A percentile compares a stretch with the other conserved stretches of the same genome.
These are phyloP conservation scores for Actinomucor elegans DNA, from an alignment of 371 early-diverging fungal species.

Conservation along the genomic window DNA sequence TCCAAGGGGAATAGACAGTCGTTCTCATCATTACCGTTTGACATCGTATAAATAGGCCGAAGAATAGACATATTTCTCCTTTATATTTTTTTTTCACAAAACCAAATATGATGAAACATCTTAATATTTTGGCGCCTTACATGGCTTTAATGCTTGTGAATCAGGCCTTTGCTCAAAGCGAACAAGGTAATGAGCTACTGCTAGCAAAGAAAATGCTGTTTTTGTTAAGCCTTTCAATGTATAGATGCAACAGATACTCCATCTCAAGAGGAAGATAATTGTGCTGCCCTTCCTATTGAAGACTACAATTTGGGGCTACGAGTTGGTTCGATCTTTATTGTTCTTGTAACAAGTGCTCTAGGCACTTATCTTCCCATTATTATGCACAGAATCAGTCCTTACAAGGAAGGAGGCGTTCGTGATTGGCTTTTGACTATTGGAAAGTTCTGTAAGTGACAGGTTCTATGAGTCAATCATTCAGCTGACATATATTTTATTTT, in stretches of 20 bases:
- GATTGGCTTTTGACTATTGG: conserved; percentile 40
- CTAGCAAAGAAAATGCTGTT: neutral
- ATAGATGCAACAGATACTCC: neutral
- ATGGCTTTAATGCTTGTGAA: neutral
- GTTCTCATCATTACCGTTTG: no score
- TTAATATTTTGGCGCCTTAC: neutral
- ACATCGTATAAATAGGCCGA: conserved; percentile 11
- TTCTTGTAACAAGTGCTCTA: conserved; percentile 14
- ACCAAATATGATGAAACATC: neutral
- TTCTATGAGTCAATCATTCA: neutral
- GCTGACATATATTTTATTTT: neutral
- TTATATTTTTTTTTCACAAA: neutral
- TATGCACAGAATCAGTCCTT: conserved; percentile 31
- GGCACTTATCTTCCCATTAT: conserved; percentile 40
- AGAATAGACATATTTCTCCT: neutral
- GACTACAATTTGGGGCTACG: conserved; percentile 36
- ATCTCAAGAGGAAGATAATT: conserved; percentile 13
- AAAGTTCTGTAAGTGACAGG: conserved; percentile 42
- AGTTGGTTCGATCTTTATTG: conserved; percentile 34
- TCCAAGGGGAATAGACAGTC: no score
- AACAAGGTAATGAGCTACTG: neutral
- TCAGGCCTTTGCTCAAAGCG: conserved; percentile 4
- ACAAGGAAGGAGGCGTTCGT: conserved; percentile 23
- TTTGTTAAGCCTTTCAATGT: no score
- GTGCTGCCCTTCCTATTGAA: conserved; percentile 24